phyloP scores from a whole-genome alignment of 768 basidiomycete species.

The Mycena sanguinolenta region DNA sequence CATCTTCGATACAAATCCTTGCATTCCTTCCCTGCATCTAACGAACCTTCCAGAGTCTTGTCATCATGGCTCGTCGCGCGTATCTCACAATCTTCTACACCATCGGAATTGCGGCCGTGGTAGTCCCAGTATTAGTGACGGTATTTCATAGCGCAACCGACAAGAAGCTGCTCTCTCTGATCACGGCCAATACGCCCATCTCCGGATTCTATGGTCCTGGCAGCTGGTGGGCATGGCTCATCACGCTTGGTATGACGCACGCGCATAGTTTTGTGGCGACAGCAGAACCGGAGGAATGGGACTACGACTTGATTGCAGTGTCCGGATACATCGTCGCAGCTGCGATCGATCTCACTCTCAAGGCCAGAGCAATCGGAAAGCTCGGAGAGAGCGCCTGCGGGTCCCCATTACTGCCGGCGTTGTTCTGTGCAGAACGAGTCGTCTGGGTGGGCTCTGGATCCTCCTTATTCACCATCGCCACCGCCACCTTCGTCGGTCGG shows the following conservation, averaged over 20 bases:
- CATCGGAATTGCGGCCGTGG: too few species aligned
- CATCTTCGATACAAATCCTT: too few species aligned
- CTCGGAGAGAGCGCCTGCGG: not conserved
- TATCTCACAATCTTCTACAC: too few species aligned
- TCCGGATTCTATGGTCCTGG: conserved; percentile 18
- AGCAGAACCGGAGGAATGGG: not conserved
- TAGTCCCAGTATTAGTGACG: too few species aligned
- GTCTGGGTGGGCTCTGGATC: conserved; percentile 8
- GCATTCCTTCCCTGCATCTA: too few species aligned
- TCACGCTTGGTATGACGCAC: conserved; percentile 16
- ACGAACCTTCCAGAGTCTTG: too few species aligned
- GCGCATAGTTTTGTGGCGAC: not conserved
- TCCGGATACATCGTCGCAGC: conserved; percentile 7
- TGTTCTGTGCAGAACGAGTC: not conserved
- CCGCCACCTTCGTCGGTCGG: too few species aligned
- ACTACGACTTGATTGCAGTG: conserved; percentile 8
- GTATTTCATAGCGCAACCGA: too few species aligned
- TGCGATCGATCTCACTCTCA: conserved; percentile 7
- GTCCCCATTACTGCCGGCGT: not conserved
- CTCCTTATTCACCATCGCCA: not conserved
- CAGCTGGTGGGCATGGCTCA: conserved; percentile 16
- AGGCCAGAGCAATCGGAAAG: not conserved
- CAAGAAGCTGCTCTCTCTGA: too few species aligned
- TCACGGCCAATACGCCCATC: not conserved
- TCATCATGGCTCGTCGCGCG: too few species aligned